Conservation (phyloP, 768 basidiomycete genomes). For the Botryobasidium botryosum region DNA sequence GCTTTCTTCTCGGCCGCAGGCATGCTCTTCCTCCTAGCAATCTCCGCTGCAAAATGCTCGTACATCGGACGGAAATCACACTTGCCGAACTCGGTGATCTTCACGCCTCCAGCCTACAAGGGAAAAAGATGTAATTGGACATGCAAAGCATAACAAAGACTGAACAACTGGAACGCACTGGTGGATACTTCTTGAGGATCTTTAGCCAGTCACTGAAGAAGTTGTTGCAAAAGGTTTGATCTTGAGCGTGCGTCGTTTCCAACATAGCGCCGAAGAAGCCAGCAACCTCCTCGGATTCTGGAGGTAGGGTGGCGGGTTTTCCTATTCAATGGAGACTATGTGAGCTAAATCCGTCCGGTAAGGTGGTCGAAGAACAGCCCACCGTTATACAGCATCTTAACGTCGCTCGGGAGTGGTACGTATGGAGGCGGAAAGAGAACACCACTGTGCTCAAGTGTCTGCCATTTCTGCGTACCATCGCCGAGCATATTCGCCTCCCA, state of each 20-base stretch:
- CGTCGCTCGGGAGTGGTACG: constrained; percentile 56
- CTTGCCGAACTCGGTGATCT: constrained; percentile 54
- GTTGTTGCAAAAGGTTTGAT: constrained; percentile 78
- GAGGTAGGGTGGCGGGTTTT: constrained; percentile 57
- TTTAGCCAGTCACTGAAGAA: constrained; percentile 85
- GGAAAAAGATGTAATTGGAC: neutral
- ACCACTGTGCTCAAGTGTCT: constrained; percentile 85
- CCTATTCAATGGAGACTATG: constrained; percentile 30
- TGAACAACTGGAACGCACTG: constrained; percentile 34
- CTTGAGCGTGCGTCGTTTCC: constrained; percentile 83
- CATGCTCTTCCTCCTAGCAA: constrained; percentile 81
- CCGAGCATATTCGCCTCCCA: constrained; percentile 63
- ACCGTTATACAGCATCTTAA: constrained; percentile 97
- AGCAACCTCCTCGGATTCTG: constrained; percentile 88
- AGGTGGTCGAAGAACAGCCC: constrained; percentile 15
- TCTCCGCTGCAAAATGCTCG: constrained; percentile 82
- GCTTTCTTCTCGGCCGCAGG: constrained; percentile 80
- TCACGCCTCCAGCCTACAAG: constrained; percentile 34
- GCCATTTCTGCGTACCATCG: constrained; percentile 78
- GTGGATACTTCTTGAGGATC: constrained; percentile 63
- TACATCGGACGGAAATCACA: constrained; percentile 96
- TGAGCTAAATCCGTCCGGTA: neutral
- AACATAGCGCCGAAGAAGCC: constrained; percentile 89
- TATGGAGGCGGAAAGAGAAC: constrained; percentile 95
- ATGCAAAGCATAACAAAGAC: neutral